Percentiles rank a stretch among this genome's conserved stretches.
phyloP scores from a whole-genome alignment of 1,284 basidiomycete species.

The Papiliotrema flavescens region DNA sequence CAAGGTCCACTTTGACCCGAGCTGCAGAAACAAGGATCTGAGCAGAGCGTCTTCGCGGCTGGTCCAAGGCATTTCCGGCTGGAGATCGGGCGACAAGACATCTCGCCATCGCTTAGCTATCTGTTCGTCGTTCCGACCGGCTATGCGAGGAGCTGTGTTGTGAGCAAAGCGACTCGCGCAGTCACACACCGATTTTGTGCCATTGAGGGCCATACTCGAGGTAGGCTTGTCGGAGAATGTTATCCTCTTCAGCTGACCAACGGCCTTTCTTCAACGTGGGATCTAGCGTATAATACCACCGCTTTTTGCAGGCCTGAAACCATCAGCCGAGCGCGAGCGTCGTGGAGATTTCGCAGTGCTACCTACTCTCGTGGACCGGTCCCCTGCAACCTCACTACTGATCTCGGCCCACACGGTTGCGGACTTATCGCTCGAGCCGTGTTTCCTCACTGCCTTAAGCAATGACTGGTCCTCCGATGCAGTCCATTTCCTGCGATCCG shows the following conservation, averaged over 20 bases:
- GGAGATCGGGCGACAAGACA: slow-evolving; percentile 20
- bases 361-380: background rate
- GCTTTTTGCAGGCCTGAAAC: slow-evolving; percentile 22
- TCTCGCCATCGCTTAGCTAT: slow-evolving; percentile 26
- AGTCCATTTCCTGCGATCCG: slow-evolving; percentile 40
- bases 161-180: background rate
- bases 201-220: slow-evolving; percentile 19
- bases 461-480: slow-evolving; percentile 16
- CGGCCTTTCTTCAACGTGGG: slow-evolving; percentile 20
- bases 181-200: slow-evolving; percentile 18
- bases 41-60: slow-evolving; percentile 17
- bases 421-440: slow-evolving; percentile 10
- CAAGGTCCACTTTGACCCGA: slow-evolving; percentile 20
- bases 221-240: slow-evolving; percentile 12
- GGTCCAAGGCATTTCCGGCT: slow-evolving; percentile 18
- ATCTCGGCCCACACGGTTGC: slow-evolving; percentile 20
- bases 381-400: background rate
- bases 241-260: slow-evolving; percentile 23
- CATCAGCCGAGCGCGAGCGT: background rate
- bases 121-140: slow-evolving; percentile 26
- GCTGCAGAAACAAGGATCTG: slow-evolving; percentile 13
- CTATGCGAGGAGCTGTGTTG: slow-evolving; percentile 15
- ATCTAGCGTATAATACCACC: slow-evolving; percentile 25
- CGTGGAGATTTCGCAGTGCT: background rate
- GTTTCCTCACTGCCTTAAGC: slow-evolving; percentile 14